Evolutionary conservation across 495 filamentous ascomycete species (phyloP).

Genomic region (Wilcoxina mikolae): DNA sequence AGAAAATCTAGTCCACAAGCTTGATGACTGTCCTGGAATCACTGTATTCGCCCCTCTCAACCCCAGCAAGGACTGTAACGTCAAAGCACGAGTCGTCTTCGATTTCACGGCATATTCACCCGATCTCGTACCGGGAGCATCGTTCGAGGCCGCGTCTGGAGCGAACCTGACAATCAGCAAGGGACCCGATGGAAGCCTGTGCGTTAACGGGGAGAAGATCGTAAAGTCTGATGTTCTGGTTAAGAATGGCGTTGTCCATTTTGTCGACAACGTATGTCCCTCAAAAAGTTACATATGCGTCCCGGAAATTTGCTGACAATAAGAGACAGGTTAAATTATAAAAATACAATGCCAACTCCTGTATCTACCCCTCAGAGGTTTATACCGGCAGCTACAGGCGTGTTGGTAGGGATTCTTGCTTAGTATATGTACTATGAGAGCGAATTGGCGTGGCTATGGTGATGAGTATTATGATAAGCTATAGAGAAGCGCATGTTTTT

Average conservation of each 20-base stretch:
- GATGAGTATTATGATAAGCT: too few species aligned
- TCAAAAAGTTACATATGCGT: too few species aligned
- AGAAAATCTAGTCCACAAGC: not conserved
- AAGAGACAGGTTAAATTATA: too few species aligned
- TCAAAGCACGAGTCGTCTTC: not conserved
- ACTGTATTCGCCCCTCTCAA: not conserved
- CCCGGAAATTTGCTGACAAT: too few species aligned
- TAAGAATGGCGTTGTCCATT: not conserved
- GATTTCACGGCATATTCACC: not conserved
- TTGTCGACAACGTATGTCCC: slow-evolving; percentile 6
- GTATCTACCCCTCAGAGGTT: too few species aligned
- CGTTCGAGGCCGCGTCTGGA: not conserved
- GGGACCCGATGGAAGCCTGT: not conserved
- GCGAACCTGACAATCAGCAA: not conserved
- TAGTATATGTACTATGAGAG: too few species aligned
- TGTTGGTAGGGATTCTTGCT: too few species aligned
- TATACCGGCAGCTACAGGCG: too few species aligned
- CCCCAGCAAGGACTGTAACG: not conserved
- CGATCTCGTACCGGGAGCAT: not conserved
- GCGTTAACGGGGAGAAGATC: slow-evolving; percentile 1
- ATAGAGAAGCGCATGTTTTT: too few species aligned
- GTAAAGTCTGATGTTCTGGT: not conserved
- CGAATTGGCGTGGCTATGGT: too few species aligned
- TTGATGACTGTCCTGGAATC: not conserved
- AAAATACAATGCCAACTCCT: too few species aligned